phyloP scores from a whole-genome alignment of 768 basidiomycete genomes.

The Boletus rufocinnamomeus region DNA sequence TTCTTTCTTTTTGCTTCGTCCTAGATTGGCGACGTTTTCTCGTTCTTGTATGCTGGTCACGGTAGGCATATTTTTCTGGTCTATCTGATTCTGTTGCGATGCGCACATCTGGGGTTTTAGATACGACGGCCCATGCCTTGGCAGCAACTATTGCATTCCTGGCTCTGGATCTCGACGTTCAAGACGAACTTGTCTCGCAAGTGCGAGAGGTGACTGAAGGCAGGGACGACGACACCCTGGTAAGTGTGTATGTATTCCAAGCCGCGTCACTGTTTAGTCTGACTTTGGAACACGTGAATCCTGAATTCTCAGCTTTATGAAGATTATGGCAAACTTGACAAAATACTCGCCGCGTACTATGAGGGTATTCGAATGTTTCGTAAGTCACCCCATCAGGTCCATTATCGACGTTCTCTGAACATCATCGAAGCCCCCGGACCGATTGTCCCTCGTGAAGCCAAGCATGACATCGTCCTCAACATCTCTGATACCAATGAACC shows the following conservation, averaged over 20 bases:
- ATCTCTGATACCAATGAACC: conserved; percentile 14
- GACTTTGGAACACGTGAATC: not conserved
- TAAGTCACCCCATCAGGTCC: conserved; percentile 9
- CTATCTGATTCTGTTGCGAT: not conserved
- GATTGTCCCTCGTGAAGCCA: conserved; percentile 30
- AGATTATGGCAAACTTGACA: conserved; percentile 31
- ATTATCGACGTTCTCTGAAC: not conserved
- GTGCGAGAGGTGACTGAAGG: conserved; percentile 27
- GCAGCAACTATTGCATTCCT: conserved; percentile 35
- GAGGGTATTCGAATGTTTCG: conserved; percentile 35
- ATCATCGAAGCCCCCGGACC: conserved; percentile 28
- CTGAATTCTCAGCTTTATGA: conserved; percentile 20
- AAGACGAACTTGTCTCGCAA: conserved; percentile 34
- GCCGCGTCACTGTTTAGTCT: not conserved
- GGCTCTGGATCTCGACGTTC: conserved; percentile 32
- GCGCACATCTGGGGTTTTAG: not conserved
- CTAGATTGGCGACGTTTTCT: conserved; percentile 53
- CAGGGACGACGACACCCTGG: conserved; percentile 19
- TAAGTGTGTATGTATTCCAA: conserved; percentile 1
- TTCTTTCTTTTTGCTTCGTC: not conserved
- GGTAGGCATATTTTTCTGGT: conserved; percentile 34
- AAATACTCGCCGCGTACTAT: conserved; percentile 28
- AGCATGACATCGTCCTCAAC: conserved; percentile 28
- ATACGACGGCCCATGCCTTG: conserved; percentile 35
- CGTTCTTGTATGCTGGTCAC: conserved; percentile 58